These are phyloP conservation scores for Rutidosis leptorrhynchoides DNA, from an alignment of 129 eudicot species.

Conservation along the genomic window DNA sequence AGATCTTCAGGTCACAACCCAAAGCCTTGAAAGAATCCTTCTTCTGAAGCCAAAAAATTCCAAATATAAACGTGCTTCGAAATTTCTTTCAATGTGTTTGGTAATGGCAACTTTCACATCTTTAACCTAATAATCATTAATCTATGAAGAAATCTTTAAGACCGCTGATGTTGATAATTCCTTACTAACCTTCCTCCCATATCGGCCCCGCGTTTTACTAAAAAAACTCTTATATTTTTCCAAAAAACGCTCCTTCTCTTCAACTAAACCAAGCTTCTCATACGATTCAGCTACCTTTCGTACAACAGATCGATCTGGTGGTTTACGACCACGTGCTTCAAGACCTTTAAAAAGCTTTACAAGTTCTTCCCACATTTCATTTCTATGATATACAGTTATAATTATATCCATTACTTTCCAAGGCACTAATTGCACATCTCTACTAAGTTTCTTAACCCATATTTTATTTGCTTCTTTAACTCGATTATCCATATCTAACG, in stretches of 20 bases:
- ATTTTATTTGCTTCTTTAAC: constrained; percentile 73
- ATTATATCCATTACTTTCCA: constrained; percentile 75
- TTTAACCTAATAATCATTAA: background rate
- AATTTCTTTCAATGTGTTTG: background rate
- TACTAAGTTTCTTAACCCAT: constrained; percentile 76
- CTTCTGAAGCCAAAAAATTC: background rate
- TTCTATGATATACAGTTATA: constrained; percentile 70
- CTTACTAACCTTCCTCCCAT: constrained; percentile 27
- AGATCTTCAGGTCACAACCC: background rate
- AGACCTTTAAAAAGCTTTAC: constrained; percentile 66
- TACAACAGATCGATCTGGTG: constrained; percentile 52
- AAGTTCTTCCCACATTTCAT: constrained; percentile 64
- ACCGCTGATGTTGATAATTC: constrained; percentile 8
- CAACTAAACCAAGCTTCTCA: constrained; percentile 63
- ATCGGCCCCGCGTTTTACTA: constrained; percentile 29
- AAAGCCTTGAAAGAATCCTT: background rate
- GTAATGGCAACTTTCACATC: background rate
- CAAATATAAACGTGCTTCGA: background rate
- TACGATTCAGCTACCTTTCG: constrained; percentile 71
- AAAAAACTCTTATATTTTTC: constrained; percentile 60
- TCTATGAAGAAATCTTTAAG: background rate
- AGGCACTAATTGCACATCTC: constrained; percentile 61
- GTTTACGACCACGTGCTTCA: constrained; percentile 68
- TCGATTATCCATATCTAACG: constrained; percentile 80
- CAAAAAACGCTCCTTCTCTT: constrained; percentile 61